Conservation (phyloP, 164 flowering plant species). For the Vitis riparia region DNA sequence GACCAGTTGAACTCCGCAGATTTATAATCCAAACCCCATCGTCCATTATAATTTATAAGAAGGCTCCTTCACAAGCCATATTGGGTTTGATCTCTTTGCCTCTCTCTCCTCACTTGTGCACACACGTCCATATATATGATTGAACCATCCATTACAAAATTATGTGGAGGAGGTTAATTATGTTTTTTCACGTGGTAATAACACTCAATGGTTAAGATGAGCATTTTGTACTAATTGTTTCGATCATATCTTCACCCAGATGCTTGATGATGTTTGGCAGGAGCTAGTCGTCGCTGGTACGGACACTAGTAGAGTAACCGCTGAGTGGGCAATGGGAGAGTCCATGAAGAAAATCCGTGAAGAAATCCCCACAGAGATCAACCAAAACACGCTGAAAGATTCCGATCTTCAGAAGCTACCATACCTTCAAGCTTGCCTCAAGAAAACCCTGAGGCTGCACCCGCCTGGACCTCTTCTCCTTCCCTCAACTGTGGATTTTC, state of each 20-base stretch:
- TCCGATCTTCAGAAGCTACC: conserved; percentile 11
- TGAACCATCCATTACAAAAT: too few species aligned
- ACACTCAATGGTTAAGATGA: too few species aligned
- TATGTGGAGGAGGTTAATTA: too few species aligned
- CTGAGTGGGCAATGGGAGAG: conserved; percentile 24
- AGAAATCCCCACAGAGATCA: conserved; percentile 15
- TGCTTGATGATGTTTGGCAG: conserved; percentile 5
- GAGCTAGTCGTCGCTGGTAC: conserved; percentile 25
- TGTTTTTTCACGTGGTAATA: too few species aligned
- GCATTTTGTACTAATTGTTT: too few species aligned
- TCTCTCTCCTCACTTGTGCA: too few species aligned
- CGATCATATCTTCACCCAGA: too few species aligned
- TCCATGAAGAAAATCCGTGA: conserved; percentile 9
- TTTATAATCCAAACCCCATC: too few species aligned
- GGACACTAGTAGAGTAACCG: conserved; percentile 20
- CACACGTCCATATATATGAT: too few species aligned
- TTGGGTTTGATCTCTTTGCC: conserved; percentile 7
- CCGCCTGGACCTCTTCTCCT: conserved; percentile 29
- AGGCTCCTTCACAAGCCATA: too few species aligned
- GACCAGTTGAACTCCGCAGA: too few species aligned
- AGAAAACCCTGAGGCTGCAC: conserved; percentile 28
- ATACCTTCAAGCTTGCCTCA: conserved; percentile 25
- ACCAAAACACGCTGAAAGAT: background rate
- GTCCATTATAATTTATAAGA: too few species aligned
- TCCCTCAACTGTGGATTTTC: conserved; percentile 11